phyloP scores from a whole-genome alignment of 345 rosid species.

The Cardiospermum halicacabum region DNA sequence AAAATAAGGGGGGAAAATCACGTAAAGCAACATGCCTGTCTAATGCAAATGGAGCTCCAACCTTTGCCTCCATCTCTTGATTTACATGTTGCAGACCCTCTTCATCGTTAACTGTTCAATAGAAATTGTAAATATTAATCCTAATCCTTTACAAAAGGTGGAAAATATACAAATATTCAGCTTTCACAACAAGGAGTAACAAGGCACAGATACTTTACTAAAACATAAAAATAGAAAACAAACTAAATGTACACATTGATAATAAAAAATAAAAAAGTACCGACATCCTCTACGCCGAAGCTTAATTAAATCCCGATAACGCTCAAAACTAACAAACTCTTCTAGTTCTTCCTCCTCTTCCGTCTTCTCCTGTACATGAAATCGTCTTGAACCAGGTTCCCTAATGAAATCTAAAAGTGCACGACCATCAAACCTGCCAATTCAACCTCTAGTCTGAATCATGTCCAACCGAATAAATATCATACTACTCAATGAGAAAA shows the following conservation, averaged over 20 bases:
- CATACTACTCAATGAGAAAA: neutral
- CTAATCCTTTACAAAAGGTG: slow-evolving; percentile 3
- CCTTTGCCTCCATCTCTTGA: slow-evolving; percentile 83
- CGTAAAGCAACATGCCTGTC: slow-evolving; percentile 43
- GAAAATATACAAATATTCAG: slow-evolving; percentile 13
- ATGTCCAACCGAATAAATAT: neutral
- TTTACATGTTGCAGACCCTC: slow-evolving; percentile 78
- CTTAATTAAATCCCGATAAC: slow-evolving; percentile 99
- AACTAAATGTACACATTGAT: slow-evolving; percentile 20
- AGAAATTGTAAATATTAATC: slow-evolving; percentile 17
- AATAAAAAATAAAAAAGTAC: slow-evolving; percentile 62
- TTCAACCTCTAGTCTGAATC: neutral
- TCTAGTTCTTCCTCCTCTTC: slow-evolving; percentile 96
- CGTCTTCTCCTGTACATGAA: slow-evolving; percentile 48
- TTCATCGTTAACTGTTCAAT: slow-evolving; percentile 73
- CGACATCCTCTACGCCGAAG: slow-evolving; percentile 99
- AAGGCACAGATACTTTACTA: slow-evolving; percentile 11
- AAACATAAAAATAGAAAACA: neutral
- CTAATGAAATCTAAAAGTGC: slow-evolving; percentile 92
- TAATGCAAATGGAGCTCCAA: slow-evolving; percentile 45
- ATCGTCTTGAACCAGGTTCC: slow-evolving; percentile 53
- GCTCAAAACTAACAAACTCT: slow-evolving; percentile 99
- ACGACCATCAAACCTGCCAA: slow-evolving; percentile 74
- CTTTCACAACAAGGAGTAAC: slow-evolving; percentile 11
- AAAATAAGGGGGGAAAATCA: neutral